Evolutionary conservation across 1,139 yeast genomes (phyloP), one percentile per base, ranked within the genome.

Genomic region (Taphrina flavorubra): DNA sequence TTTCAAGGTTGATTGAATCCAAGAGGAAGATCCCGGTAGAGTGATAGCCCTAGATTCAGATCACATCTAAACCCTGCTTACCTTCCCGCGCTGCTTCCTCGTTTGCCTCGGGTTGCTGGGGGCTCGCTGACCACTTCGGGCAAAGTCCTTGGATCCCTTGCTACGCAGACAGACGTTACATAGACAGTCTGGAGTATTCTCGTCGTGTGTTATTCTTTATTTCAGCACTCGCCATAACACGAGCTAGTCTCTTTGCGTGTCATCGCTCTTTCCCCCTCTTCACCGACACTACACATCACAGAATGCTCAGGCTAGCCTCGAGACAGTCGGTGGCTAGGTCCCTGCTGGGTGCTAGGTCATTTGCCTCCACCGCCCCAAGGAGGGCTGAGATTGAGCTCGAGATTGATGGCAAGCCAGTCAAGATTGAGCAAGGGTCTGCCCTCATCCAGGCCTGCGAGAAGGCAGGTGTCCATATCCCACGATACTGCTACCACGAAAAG

Each of bases 401-500:
- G 56, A 82, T 90, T 70, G 97, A 90, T 78, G 96, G 96, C 67
- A 85, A 85, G 74, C 84, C 85, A 70, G 94, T 90, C 65, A 82
- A 85, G 71, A 87, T 90, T 73, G 96, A 90, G 79, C 94, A 92
- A 62, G 96, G 96, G 6, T 85, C 96, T 55, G 89, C 96, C 20
- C 87, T 90, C 72, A 90, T 90, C 76, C 97, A 90, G 80, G 97
- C 97, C 60, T 92, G 95, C 72, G 96, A 90, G 77, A 87, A 88
- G 80, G 96, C 96, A 37, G 97, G 97, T 68, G 94, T 90, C 59
- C 83, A 87, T 68, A 87, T 90, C 67, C 97, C 97, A 60, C 85
- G 97, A 75, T 90, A 90, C 82, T 90, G 97, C 81, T 90, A 89
- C 82, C 97, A 90, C 79, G 97, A 90, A 76, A 90, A 90, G 79